These are phyloP conservation scores for Phytophthora litchii DNA, from an alignment of 352 stramenopile species.

Conservation along the genomic window DNA sequence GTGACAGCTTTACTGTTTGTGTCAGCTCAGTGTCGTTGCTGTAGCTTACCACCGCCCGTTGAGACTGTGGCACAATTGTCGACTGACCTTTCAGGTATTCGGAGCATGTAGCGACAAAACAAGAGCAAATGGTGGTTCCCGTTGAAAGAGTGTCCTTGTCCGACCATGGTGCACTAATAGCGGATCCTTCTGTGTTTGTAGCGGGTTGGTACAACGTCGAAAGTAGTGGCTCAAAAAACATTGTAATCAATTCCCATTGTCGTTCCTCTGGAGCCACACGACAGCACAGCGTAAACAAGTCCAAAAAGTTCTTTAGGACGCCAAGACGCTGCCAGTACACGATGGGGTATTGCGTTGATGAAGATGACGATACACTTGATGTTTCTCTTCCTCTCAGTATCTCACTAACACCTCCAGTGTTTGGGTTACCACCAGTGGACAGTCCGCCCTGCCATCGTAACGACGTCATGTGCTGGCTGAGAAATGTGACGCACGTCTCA, in stretches of 20 bases:
- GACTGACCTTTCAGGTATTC: constrained; percentile 63
- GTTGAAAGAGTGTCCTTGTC: constrained; percentile 77
- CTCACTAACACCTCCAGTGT: constrained; percentile 6
- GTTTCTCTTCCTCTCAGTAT: constrained; percentile 19
- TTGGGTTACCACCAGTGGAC: constrained; percentile 17
- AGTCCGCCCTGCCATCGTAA: constrained; percentile 59
- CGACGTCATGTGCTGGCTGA: constrained; percentile 67
- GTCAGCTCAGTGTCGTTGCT: constrained; percentile 26
- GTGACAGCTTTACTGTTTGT: constrained; percentile 60
- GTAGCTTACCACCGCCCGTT: constrained; percentile 3
- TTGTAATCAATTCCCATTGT: constrained; percentile 72
- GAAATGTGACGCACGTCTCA: constrained; percentile 54
- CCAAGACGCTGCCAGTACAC: constrained; percentile 75
- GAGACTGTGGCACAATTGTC: not conserved
- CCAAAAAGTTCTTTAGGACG: constrained; percentile 78
- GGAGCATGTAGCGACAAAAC: constrained; percentile 77
- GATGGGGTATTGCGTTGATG: constrained; percentile 47
- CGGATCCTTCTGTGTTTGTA: constrained; percentile 71
- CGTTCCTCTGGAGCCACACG: constrained; percentile 58
- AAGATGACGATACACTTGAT: constrained; percentile 7
- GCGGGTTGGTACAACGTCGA: constrained; percentile 82
- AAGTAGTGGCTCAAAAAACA: constrained; percentile 82
- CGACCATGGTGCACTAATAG: constrained; percentile 68
- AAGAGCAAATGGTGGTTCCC: constrained; percentile 77
- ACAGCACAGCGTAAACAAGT: constrained; percentile 78